These are phyloP conservation scores for Henckelia pumila DNA, from an alignment of 257 asterid genomes.

Conservation along the genomic window DNA sequence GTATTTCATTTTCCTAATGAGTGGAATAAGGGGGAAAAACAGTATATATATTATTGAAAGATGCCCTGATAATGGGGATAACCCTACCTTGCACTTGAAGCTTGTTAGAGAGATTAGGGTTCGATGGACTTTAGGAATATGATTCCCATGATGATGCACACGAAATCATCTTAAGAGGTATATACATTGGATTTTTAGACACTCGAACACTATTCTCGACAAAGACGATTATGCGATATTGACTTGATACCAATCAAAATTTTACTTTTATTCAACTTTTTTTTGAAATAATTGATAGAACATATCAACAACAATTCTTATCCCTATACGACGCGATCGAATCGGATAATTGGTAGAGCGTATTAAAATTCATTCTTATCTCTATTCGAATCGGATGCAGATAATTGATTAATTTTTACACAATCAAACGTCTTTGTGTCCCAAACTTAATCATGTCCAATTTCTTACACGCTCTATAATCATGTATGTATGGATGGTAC, in stretches of 20 bases:
- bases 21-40: conserved; percentile 6
- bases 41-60: neutral
- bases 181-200: neutral
- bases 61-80: neutral
- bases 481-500: no score
- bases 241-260: neutral
- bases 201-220: neutral
- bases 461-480: neutral
- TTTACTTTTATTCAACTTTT: neutral
- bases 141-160: conserved; percentile 14
- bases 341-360: neutral
- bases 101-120: conserved; percentile 7
- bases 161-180: no score
- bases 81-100: conserved; percentile 24
- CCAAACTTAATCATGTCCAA: neutral
- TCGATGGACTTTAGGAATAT: conserved; percentile 26
- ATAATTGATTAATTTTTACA: neutral
- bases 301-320: neutral
- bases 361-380: neutral
- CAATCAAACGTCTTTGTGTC: neutral
- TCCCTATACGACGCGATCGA: neutral
- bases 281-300: neutral
- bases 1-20: neutral
- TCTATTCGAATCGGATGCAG: neutral
- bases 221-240: neutral